Base-by-base conservation (phyloP, 2,329 filamentous ascomycete species). In the Clonostachys sp. region DNA sequence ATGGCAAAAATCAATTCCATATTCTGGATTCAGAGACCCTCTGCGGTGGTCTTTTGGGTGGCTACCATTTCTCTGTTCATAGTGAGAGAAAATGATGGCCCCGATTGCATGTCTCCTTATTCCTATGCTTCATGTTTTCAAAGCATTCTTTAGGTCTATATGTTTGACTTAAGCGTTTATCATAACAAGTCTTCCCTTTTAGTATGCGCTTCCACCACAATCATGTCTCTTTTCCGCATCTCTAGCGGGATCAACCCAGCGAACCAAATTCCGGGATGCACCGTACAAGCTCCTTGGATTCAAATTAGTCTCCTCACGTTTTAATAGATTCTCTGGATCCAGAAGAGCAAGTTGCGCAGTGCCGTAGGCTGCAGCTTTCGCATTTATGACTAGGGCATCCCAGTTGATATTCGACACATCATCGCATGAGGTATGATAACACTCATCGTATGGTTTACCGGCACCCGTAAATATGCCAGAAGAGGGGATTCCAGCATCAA, bases 311-410 rank as follows among this genome's bases (percentile, higher is more conserved):
- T 45, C 57, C 34, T 51, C 51, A 34, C 61, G 55, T 30, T 10
- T 30, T 30, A 3, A 4, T 3, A 30, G 24, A 5, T 9, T 30
- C 8, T 30, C 8, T 12, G 49, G 49, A 5, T 60, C 60, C 4
- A 62, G 50, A 9, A 10, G 9, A 30, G 24, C 24, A 30, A 30
- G 24, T 4, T 30, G 24, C 9, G 24, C 24, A 30, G 4, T 2
- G 9, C 24, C 24, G 10, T 30, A 30, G 24, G 75, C 80, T 44
- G 81, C 81, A 4, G 67, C 61, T 56, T 65, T 68, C 42, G 67
- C 51, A 51, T 67, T 72, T 44, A 62, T 53, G 0, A 61, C 65
- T n/a, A 69, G n/a, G 5, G 68, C 69, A 3, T 65, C 62, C 61
- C 64, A 65, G 58, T 71, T 62, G 48, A 73, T 65, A 57, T 73